Percentiles rank a stretch among this genome's conserved stretches.
These are phyloP conservation scores for Floccularia luteovirens DNA, from an alignment of 768 basidiomycete genomes.

Conservation along the genomic window DNA sequence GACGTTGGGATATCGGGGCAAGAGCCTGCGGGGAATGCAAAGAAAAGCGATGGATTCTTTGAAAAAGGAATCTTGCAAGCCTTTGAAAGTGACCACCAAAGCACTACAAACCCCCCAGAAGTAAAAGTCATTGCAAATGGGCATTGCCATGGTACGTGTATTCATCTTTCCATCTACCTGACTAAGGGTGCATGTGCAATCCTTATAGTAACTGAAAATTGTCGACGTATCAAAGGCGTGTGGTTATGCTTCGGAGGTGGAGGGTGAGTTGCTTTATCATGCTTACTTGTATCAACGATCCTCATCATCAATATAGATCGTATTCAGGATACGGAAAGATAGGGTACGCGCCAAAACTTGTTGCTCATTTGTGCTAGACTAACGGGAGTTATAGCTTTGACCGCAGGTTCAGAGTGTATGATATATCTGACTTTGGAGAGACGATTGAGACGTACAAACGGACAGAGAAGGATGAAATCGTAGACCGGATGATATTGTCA, in stretches of 20 bases:
- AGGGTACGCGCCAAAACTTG: conserved; percentile 38
- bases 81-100: conserved; percentile 59
- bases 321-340: conserved; percentile 78
- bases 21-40: conserved; percentile 56
- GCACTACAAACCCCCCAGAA: conserved; percentile 43
- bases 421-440: conserved; percentile 87
- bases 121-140: conserved; percentile 90
- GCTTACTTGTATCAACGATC: neutral
- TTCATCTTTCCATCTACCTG: neutral
- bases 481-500: conserved; percentile 57
- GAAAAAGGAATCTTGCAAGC: conserved; percentile 71
- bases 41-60: conserved; percentile 76
- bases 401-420: conserved; percentile 83
- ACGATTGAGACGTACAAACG: conserved; percentile 85
- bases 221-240: conserved; percentile 74
- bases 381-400: conserved; percentile 77
- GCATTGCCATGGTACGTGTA: conserved; percentile 70
- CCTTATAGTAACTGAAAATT: conserved; percentile 78
- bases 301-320: conserved; percentile 35
- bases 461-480: conserved; percentile 59
- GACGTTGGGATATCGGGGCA: conserved; percentile 61
- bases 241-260: conserved; percentile 93
- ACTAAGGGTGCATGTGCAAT: neutral
- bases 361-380: conserved; percentile 6
- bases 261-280: conserved; percentile 41